Conservation (phyloP, 2,329 filamentous ascomycete genomes). For the Elsinoe arachidis region DNA sequence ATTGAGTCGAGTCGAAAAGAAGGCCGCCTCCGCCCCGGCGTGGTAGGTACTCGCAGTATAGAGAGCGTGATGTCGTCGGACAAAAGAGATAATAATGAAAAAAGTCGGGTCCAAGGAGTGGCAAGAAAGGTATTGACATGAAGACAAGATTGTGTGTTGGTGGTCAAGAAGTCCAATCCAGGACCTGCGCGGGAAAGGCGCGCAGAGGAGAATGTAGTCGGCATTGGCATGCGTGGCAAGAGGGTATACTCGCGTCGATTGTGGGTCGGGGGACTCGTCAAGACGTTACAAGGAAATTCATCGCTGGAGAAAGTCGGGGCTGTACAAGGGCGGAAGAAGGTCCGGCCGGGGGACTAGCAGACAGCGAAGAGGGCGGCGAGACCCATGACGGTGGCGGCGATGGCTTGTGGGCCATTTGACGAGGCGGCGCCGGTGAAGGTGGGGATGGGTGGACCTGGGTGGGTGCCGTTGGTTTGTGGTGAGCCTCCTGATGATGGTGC, state of each 20-base stretch:
- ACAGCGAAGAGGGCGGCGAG: constrained; percentile 11
- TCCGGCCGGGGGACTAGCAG: constrained; percentile 11
- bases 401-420: constrained; percentile 9
- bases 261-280: constrained; percentile 1
- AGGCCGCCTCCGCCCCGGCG: not conserved
- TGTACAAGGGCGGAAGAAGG: constrained; percentile 1
- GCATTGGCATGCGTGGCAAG: not conserved
- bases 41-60: not conserved
- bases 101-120: not conserved
- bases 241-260: constrained; percentile 8
- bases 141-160: not conserved
- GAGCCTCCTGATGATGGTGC: not conserved
- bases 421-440: constrained; percentile 12
- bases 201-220: not conserved
- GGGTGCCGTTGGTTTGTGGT: constrained; percentile 1
- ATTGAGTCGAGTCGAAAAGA: not conserved
- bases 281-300: constrained; percentile 10
- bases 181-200: not conserved
- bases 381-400: constrained; percentile 3
- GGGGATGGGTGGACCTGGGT: not conserved
- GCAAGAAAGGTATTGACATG: constrained; percentile 4
- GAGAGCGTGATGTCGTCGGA: not conserved
- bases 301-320: constrained; percentile 12
- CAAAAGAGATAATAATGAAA: not conserved
- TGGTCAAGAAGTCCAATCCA: constrained; percentile 1